Percentiles rank a stretch among this genome's conserved stretches.
Evolutionary conservation across 805 yeast species (phyloP).

Genomic region (Candida ovalis): DNA sequence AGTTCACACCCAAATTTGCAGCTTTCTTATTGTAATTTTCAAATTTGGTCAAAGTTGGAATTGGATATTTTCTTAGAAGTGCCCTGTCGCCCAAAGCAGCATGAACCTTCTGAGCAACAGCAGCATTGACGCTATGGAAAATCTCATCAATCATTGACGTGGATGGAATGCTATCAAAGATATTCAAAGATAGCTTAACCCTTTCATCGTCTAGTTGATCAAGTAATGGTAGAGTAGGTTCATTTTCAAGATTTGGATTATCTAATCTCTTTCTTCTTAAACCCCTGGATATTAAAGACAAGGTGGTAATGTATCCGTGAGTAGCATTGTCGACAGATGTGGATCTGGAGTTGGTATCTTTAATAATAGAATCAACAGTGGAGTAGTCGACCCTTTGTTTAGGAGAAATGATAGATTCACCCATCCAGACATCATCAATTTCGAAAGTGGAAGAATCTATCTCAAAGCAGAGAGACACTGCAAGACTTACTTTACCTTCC

Average conservation of each 20-base stretch:
- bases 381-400: conserved; percentile 51
- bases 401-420: conserved; percentile 68
- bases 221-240: conserved; percentile 58
- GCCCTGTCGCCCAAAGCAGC: conserved; percentile 77
- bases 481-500: conserved; percentile 55
- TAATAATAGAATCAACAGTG: conserved; percentile 51
- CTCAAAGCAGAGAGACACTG: conserved; percentile 76
- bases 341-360: conserved; percentile 17
- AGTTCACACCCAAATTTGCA: conserved; percentile 55
- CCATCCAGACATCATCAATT: conserved; percentile 70
- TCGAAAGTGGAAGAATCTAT: conserved; percentile 70
- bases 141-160: conserved; percentile 68
- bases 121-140: conserved; percentile 73
- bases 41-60: conserved; percentile 78
- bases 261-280: conserved; percentile 65
- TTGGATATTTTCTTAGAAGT: conserved; percentile 79
- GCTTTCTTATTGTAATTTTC: conserved; percentile 75
- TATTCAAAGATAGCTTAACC: conserved; percentile 65
- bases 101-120: conserved; percentile 78
- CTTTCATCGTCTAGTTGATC: conserved; percentile 85
- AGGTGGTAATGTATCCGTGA: conserved; percentile 57
- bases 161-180: conserved; percentile 59
- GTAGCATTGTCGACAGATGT: conserved; percentile 48
- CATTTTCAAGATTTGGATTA: conserved; percentile 43
- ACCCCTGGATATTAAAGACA: conserved; percentile 61